phyloP scores from a whole-genome alignment of 1,139 yeast species.

The Hansenula anomala region DNA sequence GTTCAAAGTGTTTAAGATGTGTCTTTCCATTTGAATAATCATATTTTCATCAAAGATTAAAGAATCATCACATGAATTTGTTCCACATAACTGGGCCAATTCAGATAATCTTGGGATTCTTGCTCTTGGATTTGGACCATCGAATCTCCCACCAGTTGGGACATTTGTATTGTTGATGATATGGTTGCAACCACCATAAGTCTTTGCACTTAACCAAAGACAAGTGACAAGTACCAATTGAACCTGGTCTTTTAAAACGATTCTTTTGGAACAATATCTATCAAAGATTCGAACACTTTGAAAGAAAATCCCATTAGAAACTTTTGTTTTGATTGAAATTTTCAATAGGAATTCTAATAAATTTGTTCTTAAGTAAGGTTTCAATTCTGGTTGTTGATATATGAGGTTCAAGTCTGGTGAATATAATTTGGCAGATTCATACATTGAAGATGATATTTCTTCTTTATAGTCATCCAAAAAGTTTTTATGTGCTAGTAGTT shows the following conservation, averaged over 20 bases:
- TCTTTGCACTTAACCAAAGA: constrained; percentile 60
- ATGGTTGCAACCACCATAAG: constrained; percentile 69
- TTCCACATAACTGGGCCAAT: constrained; percentile 54
- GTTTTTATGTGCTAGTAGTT: constrained; percentile 41
- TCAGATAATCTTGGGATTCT: constrained; percentile 62
- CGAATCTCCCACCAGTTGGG: constrained; percentile 52
- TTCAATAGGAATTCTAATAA: constrained; percentile 55
- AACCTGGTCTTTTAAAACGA: constrained; percentile 56
- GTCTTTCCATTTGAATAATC: constrained; percentile 51
- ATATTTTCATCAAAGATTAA: constrained; percentile 54
- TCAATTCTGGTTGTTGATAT: constrained; percentile 60
- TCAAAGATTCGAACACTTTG: constrained; percentile 58
- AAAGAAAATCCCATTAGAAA: constrained; percentile 55
- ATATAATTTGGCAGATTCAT: constrained; percentile 30
- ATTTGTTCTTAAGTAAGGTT: constrained; percentile 41
- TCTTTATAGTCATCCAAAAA: constrained; percentile 47
- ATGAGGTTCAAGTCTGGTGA: constrained; percentile 52
- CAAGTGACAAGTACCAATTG: constrained; percentile 64
- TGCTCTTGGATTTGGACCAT: constrained; percentile 64
- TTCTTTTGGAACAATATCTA: constrained; percentile 61
- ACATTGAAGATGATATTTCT: constrained; percentile 42
- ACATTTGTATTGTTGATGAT: constrained; percentile 46
- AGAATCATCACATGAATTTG: constrained; percentile 24
- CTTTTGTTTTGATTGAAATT: constrained; percentile 53
- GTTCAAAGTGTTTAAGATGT: constrained; percentile 53